These are phyloP conservation scores for Neocallimastix lanati DNA, from an alignment of 192 early-diverging fungal genomes.

Conservation along the genomic window DNA sequence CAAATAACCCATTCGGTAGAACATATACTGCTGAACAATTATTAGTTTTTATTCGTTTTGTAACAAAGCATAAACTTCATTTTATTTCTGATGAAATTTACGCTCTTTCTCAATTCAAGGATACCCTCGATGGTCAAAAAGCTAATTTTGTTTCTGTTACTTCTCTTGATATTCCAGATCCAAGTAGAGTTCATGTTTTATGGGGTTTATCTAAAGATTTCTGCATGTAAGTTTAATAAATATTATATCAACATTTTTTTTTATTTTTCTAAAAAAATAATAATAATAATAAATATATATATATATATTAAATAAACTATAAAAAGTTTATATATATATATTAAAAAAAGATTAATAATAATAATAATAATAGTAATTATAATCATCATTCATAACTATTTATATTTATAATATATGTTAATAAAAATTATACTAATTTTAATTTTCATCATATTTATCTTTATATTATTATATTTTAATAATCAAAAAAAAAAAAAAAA, in stretches of 20 bases:
- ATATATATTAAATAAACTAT: conserved; percentile 30
- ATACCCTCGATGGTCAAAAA: conserved; percentile 6
- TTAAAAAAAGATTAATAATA: too few relatives aligned
- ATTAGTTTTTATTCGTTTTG: conserved; percentile 40
- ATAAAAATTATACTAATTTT: too few relatives aligned
- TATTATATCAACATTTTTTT: too few relatives aligned
- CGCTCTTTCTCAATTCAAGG: conserved; percentile 37
- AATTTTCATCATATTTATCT: too few relatives aligned
- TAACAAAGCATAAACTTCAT: conserved; percentile 38
- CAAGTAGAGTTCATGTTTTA: conserved; percentile 40
- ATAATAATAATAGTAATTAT: too few relatives aligned
- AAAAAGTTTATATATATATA: too few relatives aligned
- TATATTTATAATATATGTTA: too few relatives aligned
- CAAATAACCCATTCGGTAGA: conserved; percentile 51
- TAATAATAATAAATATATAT: conserved; percentile 48
- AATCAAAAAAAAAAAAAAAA: too few relatives aligned
- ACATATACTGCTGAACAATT: conserved; percentile 24
- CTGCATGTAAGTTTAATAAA: conserved; percentile 53
- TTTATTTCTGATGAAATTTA: conserved; percentile 70
- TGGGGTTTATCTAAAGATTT: conserved; percentile 79
- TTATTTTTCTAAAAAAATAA: too few relatives aligned
- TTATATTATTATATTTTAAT: too few relatives aligned
- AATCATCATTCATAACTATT: too few relatives aligned
- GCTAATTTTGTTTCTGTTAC: conserved; percentile 40
- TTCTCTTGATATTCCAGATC: conserved; percentile 36